Evolutionary conservation across 805 yeast genomes (phyloP), one percentile per base, ranked within the genome.

Genomic region (Candida parachauliodes): DNA sequence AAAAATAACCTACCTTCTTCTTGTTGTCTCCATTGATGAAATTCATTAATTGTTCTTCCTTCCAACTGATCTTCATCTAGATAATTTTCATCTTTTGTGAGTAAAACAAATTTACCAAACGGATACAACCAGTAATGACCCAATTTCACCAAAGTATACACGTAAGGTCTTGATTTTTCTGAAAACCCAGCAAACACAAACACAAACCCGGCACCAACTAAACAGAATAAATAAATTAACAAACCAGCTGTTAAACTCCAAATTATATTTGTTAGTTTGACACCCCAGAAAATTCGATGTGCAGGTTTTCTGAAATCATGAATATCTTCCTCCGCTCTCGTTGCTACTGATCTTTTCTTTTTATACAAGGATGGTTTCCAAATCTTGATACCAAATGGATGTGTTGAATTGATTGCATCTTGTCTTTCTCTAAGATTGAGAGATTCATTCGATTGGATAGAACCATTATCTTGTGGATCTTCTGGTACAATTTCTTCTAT

Each of bases 341-440:
- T 72, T 48, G 93, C 93, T 22, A 93, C 97, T 3, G 96, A 86
- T 52, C 98, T 79, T 42, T 76, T 75, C 59, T 93, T 93, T 58
- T 93, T 93, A 63, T 93, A 93, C 39, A 93, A 68, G 2, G 98
- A 96, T 1, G 98, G 98, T 55, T 93, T 93, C 98, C 98, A 93
- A 51, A 93, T 87, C 59, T 96, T 83, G 32, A 93, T 91, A 72
- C 98, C 98, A 53, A 93, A 93, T 0, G 98, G 98, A 67, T 93
- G 98, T 4, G 97, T 88, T 36, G 85, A 81, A 55, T 93, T 93
- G 55, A 93, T 93, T 11, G 98, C 98, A 49, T 86, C 89, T 60
- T 93, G 98, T 47, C 97, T 79, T 49, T 89, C 96, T 43, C 93
- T 72, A 38, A 91, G 70, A 4, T 96, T 93, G 55, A 85, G 82